phyloP scores from a whole-genome alignment of 2,329 filamentous ascomycete species.

The Neonectria faginata region DNA sequence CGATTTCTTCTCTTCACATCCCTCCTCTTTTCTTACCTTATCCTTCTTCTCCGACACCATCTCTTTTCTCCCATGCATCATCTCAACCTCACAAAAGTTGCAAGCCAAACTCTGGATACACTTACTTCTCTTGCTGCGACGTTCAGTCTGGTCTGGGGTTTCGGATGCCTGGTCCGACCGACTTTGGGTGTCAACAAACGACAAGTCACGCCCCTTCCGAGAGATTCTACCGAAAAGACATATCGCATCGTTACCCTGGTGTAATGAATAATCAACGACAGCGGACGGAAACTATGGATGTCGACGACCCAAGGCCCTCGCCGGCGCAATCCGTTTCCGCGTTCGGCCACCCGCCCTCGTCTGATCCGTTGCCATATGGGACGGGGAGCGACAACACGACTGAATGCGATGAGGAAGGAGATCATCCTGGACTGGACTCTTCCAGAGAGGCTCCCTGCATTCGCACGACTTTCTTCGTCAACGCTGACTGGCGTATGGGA shows the following conservation, averaged over 20 bases:
- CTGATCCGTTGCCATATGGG: neutral
- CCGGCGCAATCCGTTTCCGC: neutral
- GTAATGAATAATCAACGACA: slow-evolving; percentile 7
- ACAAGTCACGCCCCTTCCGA: neutral
- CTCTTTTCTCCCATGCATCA: neutral
- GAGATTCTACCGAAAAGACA: neutral
- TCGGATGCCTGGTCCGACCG: neutral
- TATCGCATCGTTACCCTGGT: neutral
- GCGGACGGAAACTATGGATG: slow-evolving; percentile 1
- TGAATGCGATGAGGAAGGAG: slow-evolving; percentile 5
- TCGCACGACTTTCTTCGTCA: slow-evolving; percentile 44
- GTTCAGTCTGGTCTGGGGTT: neutral
- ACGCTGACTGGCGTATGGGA: slow-evolving; percentile 38
- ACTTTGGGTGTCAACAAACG: neutral
- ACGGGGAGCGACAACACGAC: slow-evolving; percentile 3
- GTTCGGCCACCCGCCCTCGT: neutral
- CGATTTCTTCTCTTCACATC: neutral
- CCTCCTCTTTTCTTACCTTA: neutral
- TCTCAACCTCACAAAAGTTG: neutral
- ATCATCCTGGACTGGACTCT: neutral
- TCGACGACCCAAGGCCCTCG: neutral
- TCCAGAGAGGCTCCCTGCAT: slow-evolving; percentile 31
- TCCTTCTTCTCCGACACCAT: neutral
- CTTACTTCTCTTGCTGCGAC: neutral
- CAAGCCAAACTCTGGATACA: neutral